Base-by-base conservation (phyloP, 129 eudicot species). In the Centaurea solstitialis region DNA sequence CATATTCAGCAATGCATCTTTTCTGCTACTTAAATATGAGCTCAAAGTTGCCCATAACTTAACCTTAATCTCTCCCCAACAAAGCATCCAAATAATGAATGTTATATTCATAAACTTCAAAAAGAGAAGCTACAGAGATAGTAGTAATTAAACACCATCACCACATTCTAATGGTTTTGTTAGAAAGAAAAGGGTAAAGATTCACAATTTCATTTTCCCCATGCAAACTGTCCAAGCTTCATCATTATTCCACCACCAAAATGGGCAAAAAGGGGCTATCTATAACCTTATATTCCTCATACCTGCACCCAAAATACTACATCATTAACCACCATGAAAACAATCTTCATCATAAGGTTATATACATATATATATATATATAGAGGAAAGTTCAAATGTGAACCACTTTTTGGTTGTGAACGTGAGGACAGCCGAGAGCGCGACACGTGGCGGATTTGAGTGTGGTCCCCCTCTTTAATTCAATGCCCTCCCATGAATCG, bases 241-340 rank as follows among this genome's bases (percentile, higher is more conserved):
- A 47, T 45, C 47, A 24, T 68, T 68, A 67, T 78, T 45, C 33
- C 35, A 68, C 68, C 50, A 78, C 38, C 75, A 78, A 68, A 77
- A 78, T 68, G 47, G 30, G 75, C 68, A 24, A 38, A 66, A 77
- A 65, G 33, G 28, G 7, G 7, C 1, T 43, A 66, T 12, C 1
- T 23, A 10, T 77, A 41, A 67, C 74, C 81, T 77, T 66, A n/a
- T 6, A 57, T 57, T 57, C 79, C 8, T 24, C 65, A 62, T 33
- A 74, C 80, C 84, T 81, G 84, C 84, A 81, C 24, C 73, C 72
- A 80, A 72, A 5, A 72, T 0, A 72, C 65, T n/a, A 64, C 77
- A 80, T 71, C 7, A 62, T 40, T 61, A 72, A 61, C 38, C 71
- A 72, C 38, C 17, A 38, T 11, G 53, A 7, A 50, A 15, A 50